A percentile compares a stretch with the other conserved stretches of the same genome.
Conservation (phyloP, 2,329 filamentous ascomycete genomes). For the Exophiala sp. region DNA sequence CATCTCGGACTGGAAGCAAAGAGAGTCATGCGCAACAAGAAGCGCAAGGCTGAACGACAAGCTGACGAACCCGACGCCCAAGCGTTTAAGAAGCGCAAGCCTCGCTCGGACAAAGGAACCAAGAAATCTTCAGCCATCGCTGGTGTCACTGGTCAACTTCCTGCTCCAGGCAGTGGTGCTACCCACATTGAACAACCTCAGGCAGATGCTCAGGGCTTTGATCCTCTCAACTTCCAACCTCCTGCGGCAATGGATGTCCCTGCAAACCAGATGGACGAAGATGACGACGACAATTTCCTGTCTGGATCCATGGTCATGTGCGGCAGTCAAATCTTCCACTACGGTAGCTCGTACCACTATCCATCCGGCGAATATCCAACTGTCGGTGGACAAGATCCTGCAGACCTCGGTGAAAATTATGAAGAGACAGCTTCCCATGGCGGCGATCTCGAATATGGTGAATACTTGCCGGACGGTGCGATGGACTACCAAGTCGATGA, state of each 20-base stretch:
- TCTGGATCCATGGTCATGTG: conserved; percentile 26
- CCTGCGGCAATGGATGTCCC: background rate
- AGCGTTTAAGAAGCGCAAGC: conserved; percentile 21
- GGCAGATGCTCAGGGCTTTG: background rate
- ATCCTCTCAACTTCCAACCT: background rate
- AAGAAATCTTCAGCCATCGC: conserved; percentile 23
- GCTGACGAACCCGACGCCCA: conserved; percentile 17
- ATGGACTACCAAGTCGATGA: conserved; percentile 12
- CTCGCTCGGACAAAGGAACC: conserved; percentile 28
- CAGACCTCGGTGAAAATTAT: background rate
- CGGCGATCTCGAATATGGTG: background rate
- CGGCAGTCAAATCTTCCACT: conserved; percentile 23
- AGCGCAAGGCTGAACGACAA: conserved; percentile 39
- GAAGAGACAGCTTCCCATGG: background rate
- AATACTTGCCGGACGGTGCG: background rate
- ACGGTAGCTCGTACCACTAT: conserved; percentile 23
- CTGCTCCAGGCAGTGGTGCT: conserved; percentile 25
- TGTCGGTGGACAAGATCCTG: background rate
- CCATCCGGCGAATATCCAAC: conserved; percentile 23
- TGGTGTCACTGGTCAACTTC: conserved; percentile 37
- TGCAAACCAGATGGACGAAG: background rate
- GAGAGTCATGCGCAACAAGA: conserved; percentile 37
- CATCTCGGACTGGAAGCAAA: conserved; percentile 63
- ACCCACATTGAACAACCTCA: background rate
- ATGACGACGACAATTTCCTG: conserved; percentile 15